phyloP scores from a whole-genome alignment of 31 red algal genomes.

The Odonthalia washingtoniensis region DNA sequence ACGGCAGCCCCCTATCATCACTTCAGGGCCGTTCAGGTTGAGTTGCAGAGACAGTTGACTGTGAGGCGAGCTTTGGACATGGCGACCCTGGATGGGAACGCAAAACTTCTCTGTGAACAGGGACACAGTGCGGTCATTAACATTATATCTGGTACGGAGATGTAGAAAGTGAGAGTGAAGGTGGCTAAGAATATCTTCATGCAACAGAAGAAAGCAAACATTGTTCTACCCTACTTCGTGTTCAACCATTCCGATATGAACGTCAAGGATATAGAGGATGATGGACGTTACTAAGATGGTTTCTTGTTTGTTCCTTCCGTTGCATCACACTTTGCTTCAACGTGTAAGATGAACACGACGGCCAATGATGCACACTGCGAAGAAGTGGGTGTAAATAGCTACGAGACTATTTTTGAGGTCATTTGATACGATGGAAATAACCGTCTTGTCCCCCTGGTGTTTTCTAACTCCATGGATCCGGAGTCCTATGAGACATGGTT shows the following conservation, averaged over 20 bases:
- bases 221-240: not conserved
- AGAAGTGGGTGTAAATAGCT: not conserved
- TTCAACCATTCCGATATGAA: not conserved
- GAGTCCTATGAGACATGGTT: conserved; percentile 45
- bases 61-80: not conserved
- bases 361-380: not conserved
- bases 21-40: too few species aligned
- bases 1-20: not conserved
- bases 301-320: not conserved
- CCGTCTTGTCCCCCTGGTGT: conserved; percentile 23
- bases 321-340: not conserved
- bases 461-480: conserved; percentile 29
- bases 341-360: not conserved
- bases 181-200: not conserved
- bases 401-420: conserved; percentile 38
- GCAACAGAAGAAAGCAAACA: not conserved
- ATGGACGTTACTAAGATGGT: not conserved
- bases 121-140: not conserved
- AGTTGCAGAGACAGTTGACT: not conserved
- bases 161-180: not conserved
- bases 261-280: not conserved
- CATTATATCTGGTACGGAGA: not conserved
- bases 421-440: conserved; percentile 33
- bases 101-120: too few species aligned
- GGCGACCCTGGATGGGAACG: not conserved